Base-by-base conservation (phyloP, 805 yeast species). In the Teunomyces gatunensis region DNA sequence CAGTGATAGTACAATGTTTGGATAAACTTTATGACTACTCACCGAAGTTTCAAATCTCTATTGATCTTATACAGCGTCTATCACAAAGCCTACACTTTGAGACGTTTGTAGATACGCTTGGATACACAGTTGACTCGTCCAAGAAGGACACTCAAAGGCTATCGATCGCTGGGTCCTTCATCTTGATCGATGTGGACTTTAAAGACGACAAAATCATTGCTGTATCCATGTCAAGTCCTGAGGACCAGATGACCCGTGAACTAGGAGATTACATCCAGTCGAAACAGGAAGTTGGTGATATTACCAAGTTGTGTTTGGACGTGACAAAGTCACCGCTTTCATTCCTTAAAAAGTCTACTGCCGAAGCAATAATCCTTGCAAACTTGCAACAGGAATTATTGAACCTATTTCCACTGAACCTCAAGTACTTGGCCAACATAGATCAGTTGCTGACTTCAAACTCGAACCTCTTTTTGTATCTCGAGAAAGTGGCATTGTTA, bases 101-200 rank as follows among this genome's bases (percentile, higher is more conserved):
- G 47, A 73, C 78, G 1, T 73, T 69, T 46, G 60, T 70, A 42
- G 78, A 73, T 49, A 62, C 65, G 28, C 67, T 68, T 41, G 65
- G 67, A 5, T 59, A 63, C 44, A 49, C 68, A 10, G 43, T 44
- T 18, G 45, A 37, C 12, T 40, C 43, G 4, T 46, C 46, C 27
- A 50, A 40, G 15, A 42, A 43, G 21, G 39, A 56, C 17, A 54
- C 60, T 27, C 65, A 65, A 37, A 56, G 76, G 45, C 58, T 73
- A 42, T 64, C 75, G 11, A 73, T 73, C 32, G 78, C 77, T 1
- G 77, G 77, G 7, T 61, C 73, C 2, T 58, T 65, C 15, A 66
- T 71, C 6, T 60, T 73, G 28, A 58, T 73, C 17, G 78, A 73
- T 47, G 61, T 73, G 25, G 78, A 73, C 46, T 69, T 68, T 44